These are phyloP conservation scores for Asterophora lycoperdoides DNA, from an alignment of 768 basidiomycete genomes.

Conservation along the genomic window DNA sequence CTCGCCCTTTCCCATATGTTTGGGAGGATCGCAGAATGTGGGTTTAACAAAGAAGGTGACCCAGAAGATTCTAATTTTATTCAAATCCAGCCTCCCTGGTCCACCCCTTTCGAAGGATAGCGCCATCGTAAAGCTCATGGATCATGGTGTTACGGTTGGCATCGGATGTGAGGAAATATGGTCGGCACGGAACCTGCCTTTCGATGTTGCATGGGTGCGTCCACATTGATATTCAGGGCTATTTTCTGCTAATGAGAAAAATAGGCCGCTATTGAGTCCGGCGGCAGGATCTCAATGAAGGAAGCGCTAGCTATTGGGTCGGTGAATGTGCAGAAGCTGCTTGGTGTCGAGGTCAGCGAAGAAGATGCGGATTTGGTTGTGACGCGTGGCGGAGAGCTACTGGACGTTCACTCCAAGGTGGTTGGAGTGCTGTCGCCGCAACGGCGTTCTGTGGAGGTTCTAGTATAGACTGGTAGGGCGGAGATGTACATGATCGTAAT, in stretches of 20 bases:
- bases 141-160: conserved; percentile 69
- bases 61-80: not conserved
- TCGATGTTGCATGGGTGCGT: conserved; percentile 80
- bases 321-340: conserved; percentile 38
- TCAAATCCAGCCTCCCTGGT: conserved; percentile 50
- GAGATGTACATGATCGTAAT: not conserved
- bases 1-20: conserved; percentile 62
- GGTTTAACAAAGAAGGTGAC: conserved; percentile 17
- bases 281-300: conserved; percentile 35
- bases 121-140: conserved; percentile 55
- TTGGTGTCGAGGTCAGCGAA: conserved; percentile 31
- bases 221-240: not conserved
- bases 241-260: not conserved
- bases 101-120: conserved; percentile 60
- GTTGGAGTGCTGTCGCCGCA: conserved; percentile 50
- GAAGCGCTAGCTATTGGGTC: conserved; percentile 46
- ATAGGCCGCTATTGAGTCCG: conserved; percentile 43
- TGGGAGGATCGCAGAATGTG: conserved; percentile 75
- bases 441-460: conserved; percentile 11
- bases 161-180: conserved; percentile 61
- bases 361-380: conserved; percentile 53
- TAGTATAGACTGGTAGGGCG: conserved; percentile 6
- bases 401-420: conserved; percentile 44
- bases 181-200: conserved; percentile 71
- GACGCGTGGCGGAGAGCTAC: conserved; percentile 47